phyloP scores from a whole-genome alignment of 2,329 filamentous ascomycete species.

The Cytospora piceae region DNA sequence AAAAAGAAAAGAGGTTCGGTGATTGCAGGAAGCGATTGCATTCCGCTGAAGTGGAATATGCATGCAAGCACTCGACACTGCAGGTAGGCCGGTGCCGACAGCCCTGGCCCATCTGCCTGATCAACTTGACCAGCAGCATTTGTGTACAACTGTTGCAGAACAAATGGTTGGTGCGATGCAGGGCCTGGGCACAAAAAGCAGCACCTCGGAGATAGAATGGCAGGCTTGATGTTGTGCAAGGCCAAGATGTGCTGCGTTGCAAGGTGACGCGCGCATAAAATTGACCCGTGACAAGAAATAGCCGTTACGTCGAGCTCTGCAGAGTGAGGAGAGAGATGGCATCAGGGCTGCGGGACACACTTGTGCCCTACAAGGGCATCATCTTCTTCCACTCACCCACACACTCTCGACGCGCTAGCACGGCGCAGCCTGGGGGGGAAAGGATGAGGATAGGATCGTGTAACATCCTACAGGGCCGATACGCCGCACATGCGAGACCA shows the following conservation, averaged over 20 bases:
- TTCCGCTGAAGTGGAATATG: slow-evolving; percentile 19
- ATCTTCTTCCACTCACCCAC: slow-evolving; percentile 4
- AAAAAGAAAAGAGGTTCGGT: slow-evolving; percentile 29
- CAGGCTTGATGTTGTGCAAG: slow-evolving; percentile 16
- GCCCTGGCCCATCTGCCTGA: slow-evolving; percentile 16
- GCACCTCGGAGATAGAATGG: slow-evolving; percentile 12
- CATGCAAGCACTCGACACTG: slow-evolving; percentile 22
- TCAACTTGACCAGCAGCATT: slow-evolving; percentile 24
- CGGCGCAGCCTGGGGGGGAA: slow-evolving; percentile 13
- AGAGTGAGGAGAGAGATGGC: slow-evolving; percentile 3
- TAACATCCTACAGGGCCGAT: slow-evolving; percentile 22
- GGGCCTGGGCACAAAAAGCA: slow-evolving; percentile 7
- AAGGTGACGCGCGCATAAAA: slow-evolving; percentile 28
- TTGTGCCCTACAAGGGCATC: slow-evolving; percentile 16
- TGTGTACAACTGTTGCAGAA: slow-evolving; percentile 17
- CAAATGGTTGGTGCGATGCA: slow-evolving; percentile 10
- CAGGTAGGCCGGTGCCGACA: slow-evolving; percentile 17
- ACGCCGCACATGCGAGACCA: slow-evolving; percentile 22
- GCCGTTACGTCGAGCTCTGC: neutral
- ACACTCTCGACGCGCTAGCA: neutral
- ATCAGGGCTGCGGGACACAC: slow-evolving; percentile 16
- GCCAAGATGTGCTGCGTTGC: slow-evolving; percentile 17
- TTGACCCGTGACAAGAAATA: slow-evolving; percentile 5
- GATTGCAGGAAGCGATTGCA: slow-evolving; percentile 20
- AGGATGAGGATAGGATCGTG: slow-evolving; percentile 15